Evolutionary conservation across 202 grass and related monocot species (phyloP), one percentile per base, ranked within the genome.

Genomic region (Setaria italica): DNA sequence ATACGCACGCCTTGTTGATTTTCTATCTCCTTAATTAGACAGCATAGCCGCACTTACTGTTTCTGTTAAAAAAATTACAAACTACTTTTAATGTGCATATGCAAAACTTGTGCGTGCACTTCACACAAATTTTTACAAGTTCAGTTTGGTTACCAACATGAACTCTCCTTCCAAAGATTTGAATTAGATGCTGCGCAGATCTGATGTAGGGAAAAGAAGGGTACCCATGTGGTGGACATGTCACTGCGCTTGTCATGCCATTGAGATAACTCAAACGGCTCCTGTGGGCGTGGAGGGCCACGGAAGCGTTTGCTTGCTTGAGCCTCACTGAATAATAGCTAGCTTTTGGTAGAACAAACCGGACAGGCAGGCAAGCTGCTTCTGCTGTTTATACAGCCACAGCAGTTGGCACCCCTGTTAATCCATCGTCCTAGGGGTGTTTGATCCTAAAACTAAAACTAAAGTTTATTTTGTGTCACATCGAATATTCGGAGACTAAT

Each of bases 271-370:
- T 46, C 21, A 59, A 25, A 15, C 11, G 14, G 8, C 15, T 57
- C 37, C 9, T 59, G 5, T 60, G 39, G 16, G 30, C 3, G 37
- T 13, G 53, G 39, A 71, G 9, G 53, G 53, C 11, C 67, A 29
- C 8, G 35, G 70, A 71, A 45, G 9, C 20, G 9, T 70, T 43
- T 70, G 47, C 33, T 33, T 11, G 20, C 17, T 4, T 30, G 51
- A 29, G 47, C 47, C 25, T 63, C 3, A 41, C 41, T 47, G 57
- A 11, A 48, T 19, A 60, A 78, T 33, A 34, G 21, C 11, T 57
- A 51, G 7, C 81, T 83, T 83, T 56, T 62, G 56, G 47, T 25
- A 25, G 43, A 80, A 62, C 56, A 62, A 63, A 74, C 32, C 20
- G 69, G 11, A 15, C 3, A 20, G 3, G 16, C 30, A 49, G 9